A percentile compares a stretch with the other conserved stretches of the same genome.
These are phyloP conservation scores for Mitragyna speciosa DNA, from an alignment of 257 asterid species.

Conservation along the genomic window DNA sequence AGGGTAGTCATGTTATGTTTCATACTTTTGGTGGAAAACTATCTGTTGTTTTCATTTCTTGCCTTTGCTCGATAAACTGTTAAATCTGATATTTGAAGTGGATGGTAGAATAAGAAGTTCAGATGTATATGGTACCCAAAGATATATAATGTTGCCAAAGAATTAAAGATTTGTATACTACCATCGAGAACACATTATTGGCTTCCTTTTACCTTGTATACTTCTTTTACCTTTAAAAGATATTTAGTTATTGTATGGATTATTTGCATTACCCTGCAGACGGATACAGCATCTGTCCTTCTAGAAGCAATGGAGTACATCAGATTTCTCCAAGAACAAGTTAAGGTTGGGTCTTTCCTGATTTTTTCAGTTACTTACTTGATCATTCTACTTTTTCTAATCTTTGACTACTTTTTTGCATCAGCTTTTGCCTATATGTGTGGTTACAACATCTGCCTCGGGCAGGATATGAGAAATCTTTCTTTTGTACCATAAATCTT, in stretches of 20 bases:
- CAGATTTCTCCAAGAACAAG: conserved; percentile 87
- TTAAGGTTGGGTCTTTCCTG: conserved; percentile 48
- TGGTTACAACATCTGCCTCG: not conserved
- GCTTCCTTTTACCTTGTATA: too few species aligned
- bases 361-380: not conserved
- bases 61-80: not conserved
- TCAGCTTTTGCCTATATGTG: not conserved
- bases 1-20: not conserved
- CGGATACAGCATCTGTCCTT: conserved; percentile 94
- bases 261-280: conserved; percentile 36
- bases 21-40: not conserved
- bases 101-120: too few species aligned
- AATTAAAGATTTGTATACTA: not conserved
- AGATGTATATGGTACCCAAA: too few species aligned
- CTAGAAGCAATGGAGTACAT: conserved; percentile 85
- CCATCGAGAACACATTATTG: not conserved
- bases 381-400: too few species aligned
- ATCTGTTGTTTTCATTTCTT: not conserved
- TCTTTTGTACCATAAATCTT: not conserved
- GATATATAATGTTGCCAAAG: not conserved
- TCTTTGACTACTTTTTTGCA: not conserved
- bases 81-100: not conserved
- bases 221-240: not conserved
- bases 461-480: not conserved
- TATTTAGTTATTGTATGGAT: not conserved